These are phyloP conservation scores for Backusella tuberculispora DNA, from an alignment of 192 early-diverging fungal species.

Conservation along the genomic window DNA sequence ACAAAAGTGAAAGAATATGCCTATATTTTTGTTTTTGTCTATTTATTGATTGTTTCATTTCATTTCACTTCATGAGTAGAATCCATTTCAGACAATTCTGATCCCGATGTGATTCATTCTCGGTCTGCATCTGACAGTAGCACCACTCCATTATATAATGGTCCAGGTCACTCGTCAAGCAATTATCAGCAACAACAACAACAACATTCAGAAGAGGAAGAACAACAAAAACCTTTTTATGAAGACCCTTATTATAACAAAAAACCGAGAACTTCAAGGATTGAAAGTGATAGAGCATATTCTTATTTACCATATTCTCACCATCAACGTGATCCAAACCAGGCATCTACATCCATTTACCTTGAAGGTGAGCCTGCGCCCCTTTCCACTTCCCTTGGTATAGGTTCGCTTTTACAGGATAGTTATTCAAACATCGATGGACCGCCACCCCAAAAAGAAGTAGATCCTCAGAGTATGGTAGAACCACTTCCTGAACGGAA, in stretches of 20 bases:
- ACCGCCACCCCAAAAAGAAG: background rate
- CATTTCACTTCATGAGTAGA: background rate
- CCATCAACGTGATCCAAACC: slow-evolving; percentile 18
- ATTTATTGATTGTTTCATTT: background rate
- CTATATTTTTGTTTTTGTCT: background rate
- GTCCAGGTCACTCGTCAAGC: background rate
- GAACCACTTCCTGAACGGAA: background rate
- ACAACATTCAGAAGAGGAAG: no score
- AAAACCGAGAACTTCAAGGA: background rate
- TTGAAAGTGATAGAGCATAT: background rate
- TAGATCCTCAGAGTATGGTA: background rate
- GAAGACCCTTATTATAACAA: slow-evolving; percentile 9
- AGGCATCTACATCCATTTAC: slow-evolving; percentile 13
- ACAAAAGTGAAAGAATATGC: background rate
- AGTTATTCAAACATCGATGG: background rate
- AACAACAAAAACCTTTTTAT: background rate
- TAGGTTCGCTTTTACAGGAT: slow-evolving; percentile 14
- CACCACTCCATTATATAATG: background rate
- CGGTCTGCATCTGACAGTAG: slow-evolving; percentile 18
- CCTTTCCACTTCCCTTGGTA: background rate
- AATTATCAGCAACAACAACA: no score
- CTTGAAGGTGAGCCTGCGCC: slow-evolving; percentile 16
- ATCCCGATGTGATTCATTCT: background rate
- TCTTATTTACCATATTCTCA: slow-evolving; percentile 35
- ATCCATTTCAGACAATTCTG: slow-evolving; percentile 11